These are phyloP conservation scores for Tylopilus cervinicoccineus DNA, from an alignment of 768 basidiomycete genomes.

Conservation along the genomic window DNA sequence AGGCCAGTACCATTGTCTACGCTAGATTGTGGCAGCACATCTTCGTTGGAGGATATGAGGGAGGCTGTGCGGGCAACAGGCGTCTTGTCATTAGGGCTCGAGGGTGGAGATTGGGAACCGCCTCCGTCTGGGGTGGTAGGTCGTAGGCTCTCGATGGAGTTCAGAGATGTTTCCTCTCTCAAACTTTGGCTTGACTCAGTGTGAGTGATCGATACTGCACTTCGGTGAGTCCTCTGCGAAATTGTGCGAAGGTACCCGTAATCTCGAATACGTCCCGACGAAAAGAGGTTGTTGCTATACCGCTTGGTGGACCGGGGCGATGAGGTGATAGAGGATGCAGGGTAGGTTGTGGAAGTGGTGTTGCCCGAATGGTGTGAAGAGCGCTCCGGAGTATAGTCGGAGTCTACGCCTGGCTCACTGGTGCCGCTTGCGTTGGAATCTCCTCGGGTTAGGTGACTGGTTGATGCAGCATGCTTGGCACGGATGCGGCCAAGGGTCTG, in stretches of 20 bases:
- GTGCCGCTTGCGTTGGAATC: conserved; percentile 15
- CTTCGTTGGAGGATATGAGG: conserved; percentile 35
- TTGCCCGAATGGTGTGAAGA: conserved; percentile 36
- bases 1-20: conserved; percentile 9
- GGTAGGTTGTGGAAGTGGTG: conserved; percentile 32
- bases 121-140: conserved; percentile 56
- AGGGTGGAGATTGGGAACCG: conserved; percentile 37
- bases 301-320: conserved; percentile 57
- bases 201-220: conserved; percentile 39
- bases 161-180: conserved; percentile 41
- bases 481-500: conserved; percentile 62
- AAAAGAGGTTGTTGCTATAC: conserved; percentile 84
- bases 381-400: conserved; percentile 31
- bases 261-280: conserved; percentile 76
- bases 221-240: conserved; percentile 39
- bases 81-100: conserved; percentile 41
- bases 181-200: conserved; percentile 44
- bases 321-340: conserved; percentile 37
- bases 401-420: conserved; percentile 22
- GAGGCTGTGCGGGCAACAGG: conserved; percentile 41
- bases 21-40: conserved; percentile 16
- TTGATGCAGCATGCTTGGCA: conserved; percentile 28
- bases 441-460: conserved; percentile 15
- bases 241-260: conserved; percentile 64
- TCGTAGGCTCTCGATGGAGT: conserved; percentile 44